phyloP scores from a whole-genome alignment of 139 green algal species.

The Chlamydomonas asymmetrica region DNA sequence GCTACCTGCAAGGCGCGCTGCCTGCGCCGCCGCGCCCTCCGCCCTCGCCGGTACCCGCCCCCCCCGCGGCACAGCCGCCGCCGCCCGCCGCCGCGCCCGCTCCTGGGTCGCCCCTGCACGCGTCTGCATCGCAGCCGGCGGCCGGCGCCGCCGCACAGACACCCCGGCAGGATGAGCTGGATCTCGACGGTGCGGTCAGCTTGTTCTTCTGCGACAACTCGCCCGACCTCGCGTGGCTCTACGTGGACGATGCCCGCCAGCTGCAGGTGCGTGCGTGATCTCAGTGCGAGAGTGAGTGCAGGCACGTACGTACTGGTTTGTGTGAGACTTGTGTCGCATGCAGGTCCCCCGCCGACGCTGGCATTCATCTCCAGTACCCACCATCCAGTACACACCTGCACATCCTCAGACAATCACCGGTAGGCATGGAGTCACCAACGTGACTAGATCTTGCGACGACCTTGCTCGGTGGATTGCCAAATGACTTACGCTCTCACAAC shows the following conservation, averaged over 20 bases:
- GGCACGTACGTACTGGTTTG: neutral
- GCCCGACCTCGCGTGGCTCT: slow-evolving; percentile 19
- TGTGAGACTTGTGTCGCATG: neutral
- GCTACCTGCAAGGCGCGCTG: neutral
- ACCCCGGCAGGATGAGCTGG: neutral
- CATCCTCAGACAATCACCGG: neutral
- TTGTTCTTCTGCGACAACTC: slow-evolving; percentile 28
- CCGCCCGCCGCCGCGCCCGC: neutral
- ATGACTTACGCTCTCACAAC: no score
- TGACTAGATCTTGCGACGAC: neutral
- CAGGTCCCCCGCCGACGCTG: neutral
- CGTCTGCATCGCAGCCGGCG: neutral
- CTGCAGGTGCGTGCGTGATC: slow-evolving; percentile 22
- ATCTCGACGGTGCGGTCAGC: neutral
- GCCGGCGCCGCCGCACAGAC: no score
- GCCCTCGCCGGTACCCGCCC: neutral
- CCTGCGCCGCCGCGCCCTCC: neutral
- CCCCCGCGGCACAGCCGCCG: neutral
- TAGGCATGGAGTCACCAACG: neutral
- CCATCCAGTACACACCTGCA: neutral
- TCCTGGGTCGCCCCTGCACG: neutral
- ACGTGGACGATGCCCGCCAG: slow-evolving; percentile 12
- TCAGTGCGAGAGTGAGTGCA: no score
- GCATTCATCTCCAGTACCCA: neutral
- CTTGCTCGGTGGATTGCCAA: no score